These are phyloP conservation scores for Myxozyma monticola DNA, from an alignment of 805 yeast genomes.

Conservation along the genomic window DNA sequence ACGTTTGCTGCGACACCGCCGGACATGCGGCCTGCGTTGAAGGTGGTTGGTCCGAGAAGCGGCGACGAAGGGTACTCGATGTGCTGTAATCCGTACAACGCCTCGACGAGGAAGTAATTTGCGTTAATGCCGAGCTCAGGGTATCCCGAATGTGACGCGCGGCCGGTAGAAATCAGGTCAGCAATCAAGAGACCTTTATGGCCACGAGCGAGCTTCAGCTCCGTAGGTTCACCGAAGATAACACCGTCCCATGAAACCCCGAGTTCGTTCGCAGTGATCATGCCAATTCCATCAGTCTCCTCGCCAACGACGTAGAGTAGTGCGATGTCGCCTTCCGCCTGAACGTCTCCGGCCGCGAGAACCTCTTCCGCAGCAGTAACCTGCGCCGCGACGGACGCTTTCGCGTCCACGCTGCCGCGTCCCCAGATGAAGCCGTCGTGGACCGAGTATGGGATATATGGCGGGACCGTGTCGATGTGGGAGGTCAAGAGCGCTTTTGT, in stretches of 20 bases:
- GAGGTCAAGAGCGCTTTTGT: conserved; percentile 57
- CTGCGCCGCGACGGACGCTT: conserved; percentile 66
- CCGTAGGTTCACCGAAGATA: conserved; percentile 77
- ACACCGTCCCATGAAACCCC: conserved; percentile 56
- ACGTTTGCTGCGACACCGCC: conserved; percentile 72
- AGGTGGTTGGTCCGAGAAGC: conserved; percentile 59
- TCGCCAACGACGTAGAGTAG: conserved; percentile 70
- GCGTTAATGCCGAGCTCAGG: conserved; percentile 70
- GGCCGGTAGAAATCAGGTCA: conserved; percentile 21
- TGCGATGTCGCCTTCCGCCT: conserved; percentile 56
- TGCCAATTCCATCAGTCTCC: conserved; percentile 66
- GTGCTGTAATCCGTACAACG: conserved; percentile 48
- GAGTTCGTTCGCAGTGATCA: conserved; percentile 49
- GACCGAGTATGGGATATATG: conserved; percentile 53
- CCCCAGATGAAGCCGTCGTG: conserved; percentile 56
- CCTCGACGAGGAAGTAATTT: conserved; percentile 53
- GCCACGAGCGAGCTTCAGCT: conserved; percentile 64
- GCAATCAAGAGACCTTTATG: conserved; percentile 47
- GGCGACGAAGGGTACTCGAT: conserved; percentile 52
- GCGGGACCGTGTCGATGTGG: conserved; percentile 75
- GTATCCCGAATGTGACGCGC: conserved; percentile 59
- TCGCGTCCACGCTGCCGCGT: conserved; percentile 71
- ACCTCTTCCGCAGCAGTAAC: conserved; percentile 55
- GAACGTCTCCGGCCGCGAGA: conserved; percentile 40
- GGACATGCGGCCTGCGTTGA: conserved; percentile 57